A percentile compares a stretch with the other conserved stretches of the same genome.
Conservation (phyloP, 805 yeast species). For the Cyberlindnera amylophila region DNA sequence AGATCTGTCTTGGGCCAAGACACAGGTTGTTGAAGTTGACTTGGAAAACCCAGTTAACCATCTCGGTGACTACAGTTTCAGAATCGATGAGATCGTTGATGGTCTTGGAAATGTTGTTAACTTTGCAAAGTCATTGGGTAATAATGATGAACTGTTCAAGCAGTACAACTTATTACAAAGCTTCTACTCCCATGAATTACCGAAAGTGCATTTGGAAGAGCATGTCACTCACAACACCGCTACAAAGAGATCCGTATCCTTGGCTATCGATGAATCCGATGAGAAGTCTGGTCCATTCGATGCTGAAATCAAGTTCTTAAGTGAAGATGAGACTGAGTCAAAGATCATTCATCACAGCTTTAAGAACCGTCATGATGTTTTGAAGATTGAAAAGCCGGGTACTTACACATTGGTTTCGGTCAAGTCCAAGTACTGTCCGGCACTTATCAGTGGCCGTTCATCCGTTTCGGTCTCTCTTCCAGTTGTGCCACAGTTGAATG, state of each 20-base stretch:
- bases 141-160: conserved; percentile 27
- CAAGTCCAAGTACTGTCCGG: conserved; percentile 60
- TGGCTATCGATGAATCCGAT: conserved; percentile 31
- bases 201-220: conserved; percentile 47
- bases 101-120: conserved; percentile 61
- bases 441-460: conserved; percentile 56
- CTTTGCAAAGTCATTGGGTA: conserved; percentile 29
- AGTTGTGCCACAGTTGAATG: conserved; percentile 45
- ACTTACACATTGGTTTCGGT: conserved; percentile 53
- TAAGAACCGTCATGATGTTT: conserved; percentile 29
- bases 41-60: conserved; percentile 39
- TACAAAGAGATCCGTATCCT: conserved; percentile 35
- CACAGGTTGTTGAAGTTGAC: conserved; percentile 39
- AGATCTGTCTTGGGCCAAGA: conserved; percentile 41
- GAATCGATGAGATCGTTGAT: conserved; percentile 56
- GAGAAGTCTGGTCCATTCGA: conserved; percentile 31
- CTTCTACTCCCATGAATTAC: conserved; percentile 53
- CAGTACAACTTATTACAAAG: conserved; percentile 38
- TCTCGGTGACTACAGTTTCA: conserved; percentile 53
- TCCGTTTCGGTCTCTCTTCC: conserved; percentile 54
- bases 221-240: conserved; percentile 32
- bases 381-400: conserved; percentile 58
- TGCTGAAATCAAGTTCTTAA: conserved; percentile 30
- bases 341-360: conserved; percentile 24
- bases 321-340: conserved; percentile 27